Evolutionary conservation across 208 protist species (phyloP).

Genomic region (Trypanosomatidae sp.): DNA sequence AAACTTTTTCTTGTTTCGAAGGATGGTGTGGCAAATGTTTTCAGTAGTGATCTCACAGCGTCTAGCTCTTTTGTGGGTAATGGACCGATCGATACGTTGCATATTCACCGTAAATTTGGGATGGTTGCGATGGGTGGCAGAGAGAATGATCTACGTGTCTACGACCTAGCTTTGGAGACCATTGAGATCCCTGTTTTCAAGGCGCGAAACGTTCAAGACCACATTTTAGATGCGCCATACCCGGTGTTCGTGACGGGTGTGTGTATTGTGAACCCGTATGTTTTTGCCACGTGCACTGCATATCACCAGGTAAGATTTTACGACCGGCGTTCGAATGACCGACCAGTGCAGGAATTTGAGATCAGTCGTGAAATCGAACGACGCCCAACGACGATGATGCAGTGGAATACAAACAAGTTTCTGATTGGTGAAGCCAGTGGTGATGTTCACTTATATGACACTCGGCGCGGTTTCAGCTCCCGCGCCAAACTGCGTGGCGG

Average conservation of each 20-base stretch:
- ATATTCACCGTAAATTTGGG: constrained; percentile 79
- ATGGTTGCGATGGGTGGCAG: constrained; percentile 76
- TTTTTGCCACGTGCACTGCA: constrained; percentile 72
- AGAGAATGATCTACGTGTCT: constrained; percentile 73
- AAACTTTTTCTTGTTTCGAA: constrained; percentile 57
- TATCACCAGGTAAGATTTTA: constrained; percentile 88
- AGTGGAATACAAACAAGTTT: constrained; percentile 90
- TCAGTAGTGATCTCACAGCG: constrained; percentile 31
- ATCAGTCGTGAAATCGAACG: constrained; percentile 80
- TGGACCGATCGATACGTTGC: constrained; percentile 61
- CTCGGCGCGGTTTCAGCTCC: constrained; percentile 78
- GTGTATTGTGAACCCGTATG: constrained; percentile 77
- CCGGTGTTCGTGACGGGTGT: constrained; percentile 71
- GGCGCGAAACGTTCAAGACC: constrained; percentile 65
- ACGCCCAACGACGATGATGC: constrained; percentile 70
- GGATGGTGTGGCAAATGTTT: constrained; percentile 41
- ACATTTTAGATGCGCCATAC: constrained; percentile 77
- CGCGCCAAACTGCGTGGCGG: constrained; percentile 78
- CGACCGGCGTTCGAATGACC: constrained; percentile 67
- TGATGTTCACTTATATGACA: constrained; percentile 87
- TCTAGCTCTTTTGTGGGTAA: constrained; percentile 31
- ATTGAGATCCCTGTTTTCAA: constrained; percentile 49
- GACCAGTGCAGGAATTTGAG: constrained; percentile 82
- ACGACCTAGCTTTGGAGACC: constrained; percentile 55
- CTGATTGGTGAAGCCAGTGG: constrained; percentile 82